Percentiles rank a stretch among this genome's conserved stretches.
Evolutionary conservation across 2,329 filamentous ascomycete genomes (phyloP).

Genomic region (Exutisphaerella laricina): DNA sequence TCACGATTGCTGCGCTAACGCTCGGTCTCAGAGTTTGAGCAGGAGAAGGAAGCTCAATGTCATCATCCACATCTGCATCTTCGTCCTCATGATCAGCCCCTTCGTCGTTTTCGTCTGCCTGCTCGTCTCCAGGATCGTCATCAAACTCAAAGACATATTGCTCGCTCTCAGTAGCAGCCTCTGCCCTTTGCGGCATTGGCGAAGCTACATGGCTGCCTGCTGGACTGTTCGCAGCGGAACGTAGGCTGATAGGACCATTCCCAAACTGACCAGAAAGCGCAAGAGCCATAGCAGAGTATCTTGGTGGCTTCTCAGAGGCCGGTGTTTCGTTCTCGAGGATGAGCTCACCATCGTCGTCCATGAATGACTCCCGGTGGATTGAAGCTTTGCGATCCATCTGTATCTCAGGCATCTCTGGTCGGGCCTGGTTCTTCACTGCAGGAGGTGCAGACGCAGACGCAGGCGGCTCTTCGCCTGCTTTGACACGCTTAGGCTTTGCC

Average conservation of each 20-base stretch:
- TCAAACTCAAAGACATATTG: conserved; percentile 31
- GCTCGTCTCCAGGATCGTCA: conserved; percentile 13
- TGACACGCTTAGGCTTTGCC: conserved; percentile 24
- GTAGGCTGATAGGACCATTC: conserved; percentile 40
- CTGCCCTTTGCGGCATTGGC: conserved; percentile 17
- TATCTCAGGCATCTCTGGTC: conserved; percentile 21
- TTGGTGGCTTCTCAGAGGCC: conserved; percentile 24
- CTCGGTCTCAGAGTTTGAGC: conserved; percentile 26
- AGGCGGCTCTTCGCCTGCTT: conserved; percentile 22
- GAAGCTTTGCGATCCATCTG: conserved; percentile 30
- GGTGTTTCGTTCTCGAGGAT: conserved; percentile 31
- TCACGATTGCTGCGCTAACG: conserved; percentile 15
- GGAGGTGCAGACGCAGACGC: conserved; percentile 6
- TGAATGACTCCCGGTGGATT: conserved; percentile 21
- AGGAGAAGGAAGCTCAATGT: conserved; percentile 27
- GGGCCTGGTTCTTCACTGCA: conserved; percentile 10
- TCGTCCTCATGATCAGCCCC: conserved; percentile 32
- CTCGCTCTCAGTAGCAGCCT: conserved; percentile 9
- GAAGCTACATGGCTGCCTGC: conserved; percentile 26
- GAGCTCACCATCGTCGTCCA: conserved; percentile 31
- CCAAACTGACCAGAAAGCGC: conserved; percentile 30
- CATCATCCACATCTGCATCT: conserved; percentile 33
- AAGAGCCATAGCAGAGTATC: conserved; percentile 24
- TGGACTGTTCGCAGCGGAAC: conserved; percentile 38
- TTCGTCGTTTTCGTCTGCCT: conserved; percentile 31